Base-by-base conservation (phyloP, 2,329 filamentous ascomycete species). In the Aspergillus sp. region DNA sequence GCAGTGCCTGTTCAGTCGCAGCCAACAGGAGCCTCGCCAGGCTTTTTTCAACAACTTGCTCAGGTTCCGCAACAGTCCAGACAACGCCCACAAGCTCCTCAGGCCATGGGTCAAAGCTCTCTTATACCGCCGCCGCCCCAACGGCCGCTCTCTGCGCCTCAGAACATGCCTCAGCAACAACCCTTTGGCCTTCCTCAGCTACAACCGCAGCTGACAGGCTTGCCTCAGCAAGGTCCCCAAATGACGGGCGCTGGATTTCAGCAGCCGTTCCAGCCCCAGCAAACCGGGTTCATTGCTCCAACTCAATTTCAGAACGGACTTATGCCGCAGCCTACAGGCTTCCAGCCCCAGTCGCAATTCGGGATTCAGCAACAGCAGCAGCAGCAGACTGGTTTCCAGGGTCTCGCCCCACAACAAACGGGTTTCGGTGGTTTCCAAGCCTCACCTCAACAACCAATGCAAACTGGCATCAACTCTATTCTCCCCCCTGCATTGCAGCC, bases 141-240 rank as follows among this genome's bases (percentile, higher is more conserved):
- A 52, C 84, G 95, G 60, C 89, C 95, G 7, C 82, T 95, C 12
- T 97, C 93, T 41, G 93, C 95, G 40, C 93, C 95, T 25, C 90
- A 91, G 71, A 90, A 91, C 54, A 88, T 81, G 59, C 75, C 85
- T 50, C 89, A 89, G 68, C 86, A 87, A 69, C 86, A 87, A 46
- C 92, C 73, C 83, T 81, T 96, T 72, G 84, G 84, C 7, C 84
- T 89, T 17, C 86, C 90, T 50, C 87, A 90, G 15, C 76, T 97
- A 64, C 88, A 93, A 71, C 87, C 91, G 52, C 93, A 97, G 71
- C 84, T 93, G 74, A 97, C 95, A 5, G 92, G 93, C 8, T 65
- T 82, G 54, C 82, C 84, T 62, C 84, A 86, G 68, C 78, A 78
- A 11, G 68, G 67, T 3, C 72, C 72, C 14, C 86, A 86, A 62